phyloP scores from a whole-genome alignment of 2,329 filamentous ascomycete species.

The Colletotrichum tropicicola region DNA sequence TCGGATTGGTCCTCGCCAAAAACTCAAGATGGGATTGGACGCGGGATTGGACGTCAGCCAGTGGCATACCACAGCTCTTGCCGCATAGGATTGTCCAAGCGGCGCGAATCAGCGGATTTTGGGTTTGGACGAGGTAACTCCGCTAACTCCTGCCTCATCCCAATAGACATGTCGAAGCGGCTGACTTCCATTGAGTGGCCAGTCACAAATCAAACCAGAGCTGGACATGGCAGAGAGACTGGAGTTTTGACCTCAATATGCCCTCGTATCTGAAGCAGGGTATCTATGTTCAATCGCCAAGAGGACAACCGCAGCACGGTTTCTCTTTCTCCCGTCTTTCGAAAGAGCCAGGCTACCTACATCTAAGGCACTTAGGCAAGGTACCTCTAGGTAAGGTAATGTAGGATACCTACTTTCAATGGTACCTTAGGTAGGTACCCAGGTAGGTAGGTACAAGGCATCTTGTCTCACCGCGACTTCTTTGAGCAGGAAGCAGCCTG shows the following conservation, averaged over 20 bases:
- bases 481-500: no score
- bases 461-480: background rate
- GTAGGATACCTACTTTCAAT: no score
- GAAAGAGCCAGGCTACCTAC: background rate
- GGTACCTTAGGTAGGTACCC: background rate
- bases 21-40: no score
- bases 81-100: background rate
- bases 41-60: slow-evolving; percentile 1
- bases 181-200: no score
- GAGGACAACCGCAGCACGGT: no score
- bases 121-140: background rate
- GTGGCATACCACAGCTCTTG: background rate
- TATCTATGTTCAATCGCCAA: background rate
- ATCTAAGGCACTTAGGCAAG: no score
- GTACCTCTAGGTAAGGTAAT: no score
- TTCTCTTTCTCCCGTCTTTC: no score
- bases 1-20: no score
- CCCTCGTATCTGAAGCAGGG: no score
- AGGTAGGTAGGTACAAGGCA: no score
- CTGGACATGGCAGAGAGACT: background rate
- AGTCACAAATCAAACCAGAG: background rate
- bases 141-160: background rate
- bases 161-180: background rate
- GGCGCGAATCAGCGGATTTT: no score
- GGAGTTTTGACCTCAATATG: background rate